A percentile compares a stretch with the other conserved stretches of the same genome.
Conservation (phyloP, 2,329 filamentous ascomycete species). For the Periconia sp. region DNA sequence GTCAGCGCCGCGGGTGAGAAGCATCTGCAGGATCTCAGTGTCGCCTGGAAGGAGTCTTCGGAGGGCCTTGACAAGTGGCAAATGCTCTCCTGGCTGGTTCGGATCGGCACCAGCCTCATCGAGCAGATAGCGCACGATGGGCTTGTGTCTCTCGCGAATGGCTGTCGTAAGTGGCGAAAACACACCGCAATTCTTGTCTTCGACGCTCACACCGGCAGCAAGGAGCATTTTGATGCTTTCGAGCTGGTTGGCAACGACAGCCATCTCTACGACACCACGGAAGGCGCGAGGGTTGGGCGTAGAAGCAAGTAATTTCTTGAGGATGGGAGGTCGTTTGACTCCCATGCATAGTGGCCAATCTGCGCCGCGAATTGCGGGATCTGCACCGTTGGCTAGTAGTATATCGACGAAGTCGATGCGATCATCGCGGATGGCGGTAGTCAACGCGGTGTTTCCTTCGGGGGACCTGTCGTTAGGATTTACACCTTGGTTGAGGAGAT, state of each 20-base stretch:
- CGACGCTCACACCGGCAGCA: slow-evolving; percentile 68
- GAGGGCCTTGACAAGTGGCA: slow-evolving; percentile 73
- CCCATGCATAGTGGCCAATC: slow-evolving; percentile 77
- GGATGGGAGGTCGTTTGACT: slow-evolving; percentile 65
- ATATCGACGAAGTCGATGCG: slow-evolving; percentile 65
- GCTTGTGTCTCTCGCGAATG: slow-evolving; percentile 66
- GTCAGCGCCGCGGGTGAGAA: slow-evolving; percentile 69
- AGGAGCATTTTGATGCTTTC: slow-evolving; percentile 71
- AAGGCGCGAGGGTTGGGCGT: slow-evolving; percentile 66
- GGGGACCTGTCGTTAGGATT: slow-evolving; percentile 65
- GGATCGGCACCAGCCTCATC: slow-evolving; percentile 67
- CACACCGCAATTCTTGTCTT: slow-evolving; percentile 75
- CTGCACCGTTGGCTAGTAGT: slow-evolving; percentile 64
- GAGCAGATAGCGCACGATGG: slow-evolving; percentile 67
- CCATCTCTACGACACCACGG: slow-evolving; percentile 72
- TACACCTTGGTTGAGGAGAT: slow-evolving; percentile 65
- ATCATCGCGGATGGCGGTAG: slow-evolving; percentile 69
- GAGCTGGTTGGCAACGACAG: slow-evolving; percentile 69
- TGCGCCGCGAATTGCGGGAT: slow-evolving; percentile 67
- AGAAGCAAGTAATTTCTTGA: slow-evolving; percentile 63
- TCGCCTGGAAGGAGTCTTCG: slow-evolving; percentile 65
- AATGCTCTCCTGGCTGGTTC: slow-evolving; percentile 72
- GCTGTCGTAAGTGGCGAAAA: slow-evolving; percentile 73
- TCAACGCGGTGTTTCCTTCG: slow-evolving; percentile 67
- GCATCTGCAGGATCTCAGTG: slow-evolving; percentile 66